These are phyloP conservation scores for Debaryomyces hansenii DNA, from an alignment of 805 yeast species.

Conservation along the genomic window DNA sequence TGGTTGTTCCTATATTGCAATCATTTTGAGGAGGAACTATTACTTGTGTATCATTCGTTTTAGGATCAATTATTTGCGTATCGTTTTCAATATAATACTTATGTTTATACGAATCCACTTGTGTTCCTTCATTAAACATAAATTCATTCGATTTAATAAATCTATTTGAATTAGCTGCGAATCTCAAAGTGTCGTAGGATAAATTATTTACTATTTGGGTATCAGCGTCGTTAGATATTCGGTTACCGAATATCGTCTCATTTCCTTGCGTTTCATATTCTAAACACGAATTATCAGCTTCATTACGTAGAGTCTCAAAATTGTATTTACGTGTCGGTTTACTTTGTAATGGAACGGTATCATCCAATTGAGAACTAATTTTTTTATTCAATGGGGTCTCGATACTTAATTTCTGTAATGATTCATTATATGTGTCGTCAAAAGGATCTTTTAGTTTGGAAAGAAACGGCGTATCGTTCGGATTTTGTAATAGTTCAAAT, in stretches of 20 bases:
- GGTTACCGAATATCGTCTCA: not conserved
- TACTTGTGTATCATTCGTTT: conserved; percentile 14
- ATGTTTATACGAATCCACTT: not conserved
- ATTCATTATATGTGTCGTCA: conserved; percentile 5
- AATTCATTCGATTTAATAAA: not conserved
- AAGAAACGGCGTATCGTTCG: conserved; percentile 9
- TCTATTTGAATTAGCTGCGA: not conserved
- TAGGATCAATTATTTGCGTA: conserved; percentile 1
- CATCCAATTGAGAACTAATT: not conserved
- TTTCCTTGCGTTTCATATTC: not conserved
- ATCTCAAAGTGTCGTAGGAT: not conserved
- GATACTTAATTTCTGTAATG: conserved; percentile 7
- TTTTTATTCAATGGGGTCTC: not conserved
- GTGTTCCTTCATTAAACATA: not conserved
- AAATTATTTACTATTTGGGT: not conserved
- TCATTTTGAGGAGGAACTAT: conserved; percentile 6
- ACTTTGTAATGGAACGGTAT: not conserved
- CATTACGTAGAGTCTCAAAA: not conserved
- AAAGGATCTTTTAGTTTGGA: conserved; percentile 9
- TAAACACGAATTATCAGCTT: not conserved
- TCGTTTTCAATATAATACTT: not conserved
- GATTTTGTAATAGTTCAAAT: conserved; percentile 3
- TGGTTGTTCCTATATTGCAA: not conserved
- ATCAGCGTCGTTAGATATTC: not conserved
- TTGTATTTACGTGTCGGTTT: not conserved